Percentiles rank a stretch among this genome's conserved stretches.
Conservation (phyloP, 352 stramenopile species). For the Phytopythium ostracodes region DNA sequence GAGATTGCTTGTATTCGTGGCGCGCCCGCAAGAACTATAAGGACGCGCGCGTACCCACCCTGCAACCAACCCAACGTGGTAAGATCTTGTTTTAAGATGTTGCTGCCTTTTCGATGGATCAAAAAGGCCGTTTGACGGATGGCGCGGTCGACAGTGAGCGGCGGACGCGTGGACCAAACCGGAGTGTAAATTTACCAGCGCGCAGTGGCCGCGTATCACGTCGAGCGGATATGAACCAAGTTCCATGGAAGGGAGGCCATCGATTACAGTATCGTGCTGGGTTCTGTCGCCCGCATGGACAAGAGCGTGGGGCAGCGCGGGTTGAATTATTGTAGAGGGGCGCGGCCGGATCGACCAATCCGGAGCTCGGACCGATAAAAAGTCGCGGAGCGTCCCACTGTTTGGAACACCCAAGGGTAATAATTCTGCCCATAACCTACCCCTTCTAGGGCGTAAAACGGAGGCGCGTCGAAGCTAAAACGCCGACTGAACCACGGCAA, state of each 20-base stretch:
- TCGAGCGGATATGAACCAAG: too few species aligned
- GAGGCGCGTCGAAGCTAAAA: not conserved
- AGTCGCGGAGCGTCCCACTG: not conserved
- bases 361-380: not conserved
- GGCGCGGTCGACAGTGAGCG: too few species aligned
- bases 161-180: not conserved
- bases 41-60: not conserved
- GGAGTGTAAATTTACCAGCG: too few species aligned
- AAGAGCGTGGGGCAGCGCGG: too few species aligned
- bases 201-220: not conserved
- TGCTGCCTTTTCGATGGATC: too few species aligned
- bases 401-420: not conserved
- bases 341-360: not conserved
- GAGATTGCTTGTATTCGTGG: too few species aligned
- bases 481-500: not conserved
- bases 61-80: too few species aligned
- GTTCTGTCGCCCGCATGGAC: not conserved
- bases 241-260: too few species aligned
- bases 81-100: not conserved
- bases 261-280: too few species aligned
- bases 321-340: not conserved
- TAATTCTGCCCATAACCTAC: conserved; percentile 2
- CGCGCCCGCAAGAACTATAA: not conserved
- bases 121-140: too few species aligned
- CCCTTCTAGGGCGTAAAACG: not conserved